Evolutionary conservation across 441 rosid species (phyloP).

Genomic region (Aleurites moluccanus): DNA sequence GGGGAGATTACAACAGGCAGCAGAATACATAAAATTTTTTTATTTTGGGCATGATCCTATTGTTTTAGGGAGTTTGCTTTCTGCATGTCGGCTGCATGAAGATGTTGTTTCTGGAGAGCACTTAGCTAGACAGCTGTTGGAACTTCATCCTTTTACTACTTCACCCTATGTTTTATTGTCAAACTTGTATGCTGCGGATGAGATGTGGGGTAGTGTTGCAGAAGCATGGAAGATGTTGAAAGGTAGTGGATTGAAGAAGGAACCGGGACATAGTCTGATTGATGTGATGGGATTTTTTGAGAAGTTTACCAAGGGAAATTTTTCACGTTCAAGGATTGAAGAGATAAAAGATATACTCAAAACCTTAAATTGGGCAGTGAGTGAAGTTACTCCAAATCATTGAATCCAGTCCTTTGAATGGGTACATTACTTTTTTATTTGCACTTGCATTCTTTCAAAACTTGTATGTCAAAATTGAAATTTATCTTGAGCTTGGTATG

Average conservation of each 20-base stretch:
- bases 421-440: not conserved
- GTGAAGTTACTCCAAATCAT: slow-evolving; percentile 22
- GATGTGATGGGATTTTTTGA: slow-evolving; percentile 43
- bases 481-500: not conserved
- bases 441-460: not conserved
- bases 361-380: slow-evolving; percentile 33
- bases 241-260: slow-evolving; percentile 61
- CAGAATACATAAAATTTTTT: slow-evolving; percentile 36
- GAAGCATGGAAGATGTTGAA: slow-evolving; percentile 59
- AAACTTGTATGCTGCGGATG: slow-evolving; percentile 57
- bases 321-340: slow-evolving; percentile 41
- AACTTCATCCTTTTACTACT: slow-evolving; percentile 43
- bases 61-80: slow-evolving; percentile 59
- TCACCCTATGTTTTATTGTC: slow-evolving; percentile 63
- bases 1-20: slow-evolving; percentile 54
- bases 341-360: slow-evolving; percentile 44
- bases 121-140: slow-evolving; percentile 45
- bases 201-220: slow-evolving; percentile 56
- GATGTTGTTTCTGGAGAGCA: slow-evolving; percentile 45
- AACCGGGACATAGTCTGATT: slow-evolving; percentile 54
- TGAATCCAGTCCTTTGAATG: not conserved
- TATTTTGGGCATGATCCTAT: slow-evolving; percentile 46
- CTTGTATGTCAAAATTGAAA: not conserved
- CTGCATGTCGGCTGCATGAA: slow-evolving; percentile 55
- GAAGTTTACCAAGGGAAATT: slow-evolving; percentile 47